A percentile compares a stretch with the other conserved stretches of the same genome.
Evolutionary conservation across 768 basidiomycete species (phyloP).

Genomic region (Rhodotorula graminis): DNA sequence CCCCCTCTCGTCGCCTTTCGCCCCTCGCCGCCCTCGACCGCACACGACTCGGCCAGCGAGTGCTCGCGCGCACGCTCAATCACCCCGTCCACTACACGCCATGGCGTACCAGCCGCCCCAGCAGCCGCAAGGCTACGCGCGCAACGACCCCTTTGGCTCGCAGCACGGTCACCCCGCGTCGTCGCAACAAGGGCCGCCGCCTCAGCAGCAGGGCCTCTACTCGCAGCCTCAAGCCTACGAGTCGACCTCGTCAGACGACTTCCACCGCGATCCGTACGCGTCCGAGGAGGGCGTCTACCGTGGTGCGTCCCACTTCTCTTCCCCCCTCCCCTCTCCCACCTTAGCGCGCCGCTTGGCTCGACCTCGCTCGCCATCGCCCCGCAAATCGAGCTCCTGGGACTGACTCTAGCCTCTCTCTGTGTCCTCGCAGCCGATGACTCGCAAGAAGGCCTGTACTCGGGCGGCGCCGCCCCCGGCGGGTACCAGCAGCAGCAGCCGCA

Average conservation of each 20-base stretch:
- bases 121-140: constrained; percentile 7
- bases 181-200: neutral
- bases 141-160: constrained; percentile 32
- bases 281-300: constrained; percentile 23
- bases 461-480: neutral
- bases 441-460: constrained; percentile 25
- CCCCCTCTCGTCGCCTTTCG: no score
- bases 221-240: constrained; percentile 10
- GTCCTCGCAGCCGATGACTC: constrained; percentile 16
- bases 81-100: no score
- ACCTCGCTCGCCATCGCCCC: neutral
- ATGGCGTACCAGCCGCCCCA: constrained; percentile 27
- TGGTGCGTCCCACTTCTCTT: constrained; percentile 1
- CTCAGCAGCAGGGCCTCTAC: neutral
- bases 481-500: constrained; percentile 31
- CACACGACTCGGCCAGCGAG: no score
- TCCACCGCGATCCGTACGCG: constrained; percentile 28
- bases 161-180: constrained; percentile 8
- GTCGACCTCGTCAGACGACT: constrained; percentile 27
- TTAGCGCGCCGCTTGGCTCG: neutral
- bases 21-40: no score
- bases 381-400: neutral
- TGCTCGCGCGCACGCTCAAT: no score
- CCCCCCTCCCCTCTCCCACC: neutral
- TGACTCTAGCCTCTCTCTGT: neutral